phyloP scores from a whole-genome alignment of 2,329 filamentous ascomycete species.

The Neoarthrinium moseri region DNA sequence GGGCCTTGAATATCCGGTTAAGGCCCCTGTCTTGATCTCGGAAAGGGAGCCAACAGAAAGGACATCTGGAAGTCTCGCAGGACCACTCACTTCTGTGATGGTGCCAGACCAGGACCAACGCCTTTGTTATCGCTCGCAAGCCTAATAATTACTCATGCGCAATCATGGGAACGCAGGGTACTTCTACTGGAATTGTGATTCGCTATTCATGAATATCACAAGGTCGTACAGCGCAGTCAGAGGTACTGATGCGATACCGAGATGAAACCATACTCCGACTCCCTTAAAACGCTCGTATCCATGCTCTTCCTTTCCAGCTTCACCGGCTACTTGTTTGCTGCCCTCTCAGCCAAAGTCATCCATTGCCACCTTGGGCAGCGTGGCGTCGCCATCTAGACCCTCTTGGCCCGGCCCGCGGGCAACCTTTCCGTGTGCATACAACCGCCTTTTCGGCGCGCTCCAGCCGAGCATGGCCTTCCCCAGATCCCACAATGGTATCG shows the following conservation, averaged over 20 bases:
- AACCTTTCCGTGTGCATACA: slow-evolving; percentile 66
- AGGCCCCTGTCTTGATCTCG: too few species aligned
- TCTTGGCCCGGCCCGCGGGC: slow-evolving; percentile 60
- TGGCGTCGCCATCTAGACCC: slow-evolving; percentile 62
- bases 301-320: slow-evolving; percentile 65
- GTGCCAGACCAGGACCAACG: too few species aligned
- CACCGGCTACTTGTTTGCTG: slow-evolving; percentile 60
- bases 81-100: too few species aligned
- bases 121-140: too few species aligned
- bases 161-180: slow-evolving; percentile 69
- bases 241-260: slow-evolving; percentile 19
- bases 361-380: slow-evolving; percentile 61
- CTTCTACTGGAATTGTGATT: slow-evolving; percentile 55
- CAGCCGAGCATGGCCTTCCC: slow-evolving; percentile 12
- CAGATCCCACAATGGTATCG: slow-evolving; percentile 19
- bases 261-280: slow-evolving; percentile 60
- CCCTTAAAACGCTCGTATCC: slow-evolving; percentile 60
- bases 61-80: too few species aligned
- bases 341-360: slow-evolving; percentile 59
- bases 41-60: too few species aligned
- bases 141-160: slow-evolving; percentile 64
- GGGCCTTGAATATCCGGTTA: too few species aligned
- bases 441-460: slow-evolving; percentile 68
- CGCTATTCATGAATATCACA: slow-evolving; percentile 37
- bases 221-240: neutral